These are phyloP conservation scores for Ophiostoma montium DNA, from an alignment of 2,329 filamentous ascomycete species.

Conservation along the genomic window DNA sequence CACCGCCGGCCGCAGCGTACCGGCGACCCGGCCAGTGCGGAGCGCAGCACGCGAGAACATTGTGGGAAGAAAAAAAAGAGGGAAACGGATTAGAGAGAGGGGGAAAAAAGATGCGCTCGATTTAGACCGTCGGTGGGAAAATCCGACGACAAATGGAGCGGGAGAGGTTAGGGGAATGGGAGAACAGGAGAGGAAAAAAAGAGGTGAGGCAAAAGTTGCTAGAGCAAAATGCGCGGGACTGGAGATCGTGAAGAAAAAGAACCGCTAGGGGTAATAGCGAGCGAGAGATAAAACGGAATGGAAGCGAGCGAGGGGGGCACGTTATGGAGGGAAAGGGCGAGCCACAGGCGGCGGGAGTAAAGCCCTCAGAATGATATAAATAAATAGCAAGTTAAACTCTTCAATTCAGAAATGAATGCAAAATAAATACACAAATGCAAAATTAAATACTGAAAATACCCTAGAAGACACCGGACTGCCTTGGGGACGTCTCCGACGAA, in stretches of 20 bases:
- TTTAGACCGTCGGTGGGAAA: neutral
- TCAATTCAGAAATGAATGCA: neutral
- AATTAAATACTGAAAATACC: neutral
- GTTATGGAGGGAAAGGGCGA: neutral
- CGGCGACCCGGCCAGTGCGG: constrained; percentile 34
- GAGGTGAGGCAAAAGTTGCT: constrained; percentile 1
- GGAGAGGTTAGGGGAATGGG: neutral
- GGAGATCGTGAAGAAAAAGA: constrained; percentile 3
- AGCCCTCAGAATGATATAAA: neutral
- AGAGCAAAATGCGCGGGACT: constrained; percentile 1
- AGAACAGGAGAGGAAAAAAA: neutral
- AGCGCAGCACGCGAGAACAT: constrained; percentile 64
- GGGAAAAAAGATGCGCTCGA: constrained; percentile 3
- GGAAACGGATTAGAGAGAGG: neutral
- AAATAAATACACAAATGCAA: constrained; percentile 4
- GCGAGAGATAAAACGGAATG: constrained; percentile 2
- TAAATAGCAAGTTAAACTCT: neutral
- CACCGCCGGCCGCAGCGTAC: constrained; percentile 1
- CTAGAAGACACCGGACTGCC: constrained; percentile 6
- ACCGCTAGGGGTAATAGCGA: constrained; percentile 3
- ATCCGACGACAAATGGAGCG: neutral
- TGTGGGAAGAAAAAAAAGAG: constrained; percentile 15
- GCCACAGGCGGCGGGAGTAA: neutral
- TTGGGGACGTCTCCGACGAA: constrained; percentile 7
- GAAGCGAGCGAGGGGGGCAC: neutral